Base-by-base conservation (phyloP, 106 monocot species). In the Platanthera zijinensis region DNA sequence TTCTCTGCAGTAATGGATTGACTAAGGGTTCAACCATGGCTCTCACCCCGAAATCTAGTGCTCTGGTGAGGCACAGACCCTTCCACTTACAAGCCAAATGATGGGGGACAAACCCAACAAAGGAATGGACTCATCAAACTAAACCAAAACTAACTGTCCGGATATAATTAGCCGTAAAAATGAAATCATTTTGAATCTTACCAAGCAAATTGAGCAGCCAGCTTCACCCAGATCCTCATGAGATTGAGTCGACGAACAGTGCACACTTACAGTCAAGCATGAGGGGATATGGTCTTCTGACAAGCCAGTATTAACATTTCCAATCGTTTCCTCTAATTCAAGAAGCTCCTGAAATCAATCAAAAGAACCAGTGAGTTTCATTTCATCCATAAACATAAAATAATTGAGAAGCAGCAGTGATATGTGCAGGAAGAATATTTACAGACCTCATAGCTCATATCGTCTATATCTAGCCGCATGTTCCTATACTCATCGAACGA, bases 241-340 rank as follows among this genome's bases (percentile, higher is more conserved):
- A 15, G 48, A 17, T 46, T 69, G 14, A 69, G 71, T 48, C 4
- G 74, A 71, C 14, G 48, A 59, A 77, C 77, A 78, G 53, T 80
- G 51, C 19, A 79, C 52, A 11, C 18, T 76, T 73, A 75, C 74
- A 7, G 57, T 77, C 82, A 89, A 74, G 75, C 87, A 87, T 32
- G 52, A 78, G 9, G 78, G 52, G n/a, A 89, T 69, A 50, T 69
- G 71, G 0, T 84, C 84, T 66, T 90, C 87, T 52, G 84, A 76
- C 53, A 93, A 74, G 10, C 92, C 92, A 8, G 82, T 85, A 79
- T 53, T 86, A 48, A 90, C 92, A 78, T 76, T 76, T 8, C 92
- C 92, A 45, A 92, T 92, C 21, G 89, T 89, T 75, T 92, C 92
- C 73, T 82, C 87, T 75, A 92, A 66, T 71, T 77, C 92, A 82